Evolutionary conservation across 2,329 filamentous ascomycete species (phyloP).

Genomic region (Claviceps spartinae): DNA sequence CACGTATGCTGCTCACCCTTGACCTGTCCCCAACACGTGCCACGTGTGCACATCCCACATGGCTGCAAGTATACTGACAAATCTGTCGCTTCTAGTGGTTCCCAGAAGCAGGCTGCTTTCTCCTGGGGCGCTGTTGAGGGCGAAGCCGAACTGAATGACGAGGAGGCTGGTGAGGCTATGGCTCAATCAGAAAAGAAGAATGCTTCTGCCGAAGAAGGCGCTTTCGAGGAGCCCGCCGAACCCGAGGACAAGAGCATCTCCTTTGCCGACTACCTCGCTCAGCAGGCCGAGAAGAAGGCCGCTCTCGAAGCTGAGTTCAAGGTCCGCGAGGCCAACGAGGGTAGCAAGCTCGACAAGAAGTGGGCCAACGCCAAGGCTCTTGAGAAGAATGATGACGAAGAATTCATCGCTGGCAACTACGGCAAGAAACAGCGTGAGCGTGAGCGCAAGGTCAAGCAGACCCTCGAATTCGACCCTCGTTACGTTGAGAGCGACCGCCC

Average conservation of each 20-base stretch:
- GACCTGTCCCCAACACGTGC: not conserved
- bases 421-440: constrained; percentile 78
- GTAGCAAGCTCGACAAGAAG: constrained; percentile 77
- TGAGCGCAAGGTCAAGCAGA: constrained; percentile 82
- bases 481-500: constrained; percentile 57
- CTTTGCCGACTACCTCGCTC: constrained; percentile 74
- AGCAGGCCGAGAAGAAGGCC: constrained; percentile 59
- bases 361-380: constrained; percentile 73
- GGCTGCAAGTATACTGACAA: constrained; percentile 3
- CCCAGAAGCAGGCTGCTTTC: constrained; percentile 77
- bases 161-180: constrained; percentile 81
- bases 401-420: constrained; percentile 60
- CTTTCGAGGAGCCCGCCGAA: constrained; percentile 38
- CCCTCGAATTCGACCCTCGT: constrained; percentile 78
- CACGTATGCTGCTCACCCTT: constrained; percentile 26
- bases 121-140: constrained; percentile 81
- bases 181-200: constrained; percentile 76
- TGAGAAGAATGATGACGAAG: constrained; percentile 52
- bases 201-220: constrained; percentile 36
- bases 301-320: constrained; percentile 50
- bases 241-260: constrained; percentile 81
- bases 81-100: constrained; percentile 40
- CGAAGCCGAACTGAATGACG: constrained; percentile 74
- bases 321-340: constrained; percentile 86
- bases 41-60: not conserved